Conservation (phyloP, 495 filamentous ascomycete species). For the Xylaria telfairii region DNA sequence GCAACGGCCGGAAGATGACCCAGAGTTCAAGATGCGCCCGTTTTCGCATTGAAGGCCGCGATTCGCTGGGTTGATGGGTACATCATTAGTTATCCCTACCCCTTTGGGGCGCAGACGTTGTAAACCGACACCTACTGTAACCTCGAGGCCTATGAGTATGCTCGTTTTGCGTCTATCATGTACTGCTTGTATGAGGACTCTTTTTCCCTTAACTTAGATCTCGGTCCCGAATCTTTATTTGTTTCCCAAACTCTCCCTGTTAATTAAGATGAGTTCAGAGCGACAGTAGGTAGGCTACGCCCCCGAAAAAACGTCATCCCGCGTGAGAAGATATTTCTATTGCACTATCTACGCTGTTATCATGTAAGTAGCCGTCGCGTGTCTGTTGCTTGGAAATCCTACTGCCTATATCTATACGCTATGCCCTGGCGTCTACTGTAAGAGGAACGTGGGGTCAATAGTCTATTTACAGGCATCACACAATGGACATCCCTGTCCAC, state of each 20-base stretch:
- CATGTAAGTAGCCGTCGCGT: not conserved
- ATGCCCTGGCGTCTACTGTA: not conserved
- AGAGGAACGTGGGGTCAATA: conserved; percentile 4
- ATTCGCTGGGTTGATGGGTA: not conserved
- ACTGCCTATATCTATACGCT: not conserved
- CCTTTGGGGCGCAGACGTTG: not conserved
- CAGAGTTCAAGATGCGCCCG: conserved; percentile 46
- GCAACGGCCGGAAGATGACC: conserved; percentile 52
- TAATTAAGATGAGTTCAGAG: not conserved
- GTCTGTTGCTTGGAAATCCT: not conserved
- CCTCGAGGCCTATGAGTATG: not conserved
- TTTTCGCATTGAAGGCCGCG: conserved; percentile 52
- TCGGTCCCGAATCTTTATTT: not conserved
- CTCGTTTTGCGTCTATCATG: not conserved
- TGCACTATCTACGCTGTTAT: not conserved
- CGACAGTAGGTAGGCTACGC: not conserved
- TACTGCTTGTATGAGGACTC: not conserved
- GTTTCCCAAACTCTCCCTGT: no score
- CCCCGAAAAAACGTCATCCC: not conserved
- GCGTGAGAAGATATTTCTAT: not conserved
- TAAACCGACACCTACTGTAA: not conserved
- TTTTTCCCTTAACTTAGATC: not conserved
- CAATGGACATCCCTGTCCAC: not conserved
- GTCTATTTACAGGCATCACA: not conserved
- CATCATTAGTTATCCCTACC: not conserved